phyloP scores from a whole-genome alignment of 148 eudicot species.

The Camellia japonica region DNA sequence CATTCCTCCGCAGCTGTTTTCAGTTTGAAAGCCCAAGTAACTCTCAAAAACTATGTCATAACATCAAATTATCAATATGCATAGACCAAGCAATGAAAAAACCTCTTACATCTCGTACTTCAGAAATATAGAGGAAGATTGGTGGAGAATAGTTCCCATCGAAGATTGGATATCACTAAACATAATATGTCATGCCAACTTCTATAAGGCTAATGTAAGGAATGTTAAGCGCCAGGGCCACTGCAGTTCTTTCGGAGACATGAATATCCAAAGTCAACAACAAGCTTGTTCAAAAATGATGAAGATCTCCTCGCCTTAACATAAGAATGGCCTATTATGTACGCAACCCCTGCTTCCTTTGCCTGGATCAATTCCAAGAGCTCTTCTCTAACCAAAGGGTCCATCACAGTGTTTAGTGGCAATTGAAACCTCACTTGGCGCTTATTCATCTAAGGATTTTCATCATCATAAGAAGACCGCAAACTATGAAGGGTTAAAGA shows the following conservation, averaged over 20 bases:
- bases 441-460: conserved; percentile 48
- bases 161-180: no score
- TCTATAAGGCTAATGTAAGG: no score
- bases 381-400: conserved; percentile 62
- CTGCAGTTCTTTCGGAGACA: conserved; percentile 91
- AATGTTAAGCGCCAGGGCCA: conserved; percentile 31
- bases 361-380: conserved; percentile 73
- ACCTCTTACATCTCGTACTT: no score
- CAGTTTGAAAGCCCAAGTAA: no score
- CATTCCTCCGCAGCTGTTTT: no score
- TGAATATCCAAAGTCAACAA: conserved; percentile 76
- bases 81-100: no score
- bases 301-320: conserved; percentile 78
- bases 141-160: no score
- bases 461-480: conserved; percentile 76
- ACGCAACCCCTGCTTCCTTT: conserved; percentile 89
- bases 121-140: no score
- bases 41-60: no score
- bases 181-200: no score
- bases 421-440: conserved; percentile 63
- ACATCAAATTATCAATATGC: no score
- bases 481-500: conserved; percentile 68
- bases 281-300: conserved; percentile 60
- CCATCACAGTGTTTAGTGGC: conserved; percentile 53
- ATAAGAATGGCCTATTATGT: conserved; percentile 85